Evolutionary conservation across 176 grass and related monocot genomes (phyloP).

Genomic region (Oryza rufipogon): DNA sequence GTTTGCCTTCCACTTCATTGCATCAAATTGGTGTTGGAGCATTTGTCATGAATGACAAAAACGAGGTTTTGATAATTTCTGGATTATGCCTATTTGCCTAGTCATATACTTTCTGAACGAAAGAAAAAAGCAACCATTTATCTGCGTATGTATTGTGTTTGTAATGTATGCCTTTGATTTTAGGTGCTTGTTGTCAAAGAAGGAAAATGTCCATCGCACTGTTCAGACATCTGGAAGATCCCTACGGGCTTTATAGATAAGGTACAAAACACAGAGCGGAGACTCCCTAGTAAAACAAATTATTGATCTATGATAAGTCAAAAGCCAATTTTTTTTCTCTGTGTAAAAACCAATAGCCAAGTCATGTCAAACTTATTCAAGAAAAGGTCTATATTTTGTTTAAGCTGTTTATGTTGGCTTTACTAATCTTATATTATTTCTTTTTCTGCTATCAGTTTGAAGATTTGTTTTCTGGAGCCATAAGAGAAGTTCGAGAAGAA

Average conservation of each 20-base stretch:
- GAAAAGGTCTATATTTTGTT: neutral
- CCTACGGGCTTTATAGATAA: constrained; percentile 66
- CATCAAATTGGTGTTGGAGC: constrained; percentile 76
- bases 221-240: constrained; percentile 75
- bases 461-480: constrained; percentile 66
- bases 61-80: constrained; percentile 48
- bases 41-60: constrained; percentile 68
- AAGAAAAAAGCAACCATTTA: neutral
- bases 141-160: neutral
- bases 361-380: neutral
- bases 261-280: constrained; percentile 37
- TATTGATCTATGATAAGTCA: neutral
- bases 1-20: constrained; percentile 65
- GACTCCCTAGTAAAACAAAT: constrained; percentile 19
- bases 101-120: neutral
- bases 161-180: neutral
- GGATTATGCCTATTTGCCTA: neutral
- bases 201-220: constrained; percentile 63
- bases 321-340: neutral
- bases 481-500: constrained; percentile 90
- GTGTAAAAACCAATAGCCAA: neutral
- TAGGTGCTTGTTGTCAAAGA: constrained; percentile 83
- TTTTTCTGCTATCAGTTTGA: constrained; percentile 55
- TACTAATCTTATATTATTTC: neutral
- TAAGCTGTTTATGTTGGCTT: constrained; percentile 17